These are phyloP conservation scores for Ogataea neopini DNA, from an alignment of 805 yeast genomes.

Conservation along the genomic window DNA sequence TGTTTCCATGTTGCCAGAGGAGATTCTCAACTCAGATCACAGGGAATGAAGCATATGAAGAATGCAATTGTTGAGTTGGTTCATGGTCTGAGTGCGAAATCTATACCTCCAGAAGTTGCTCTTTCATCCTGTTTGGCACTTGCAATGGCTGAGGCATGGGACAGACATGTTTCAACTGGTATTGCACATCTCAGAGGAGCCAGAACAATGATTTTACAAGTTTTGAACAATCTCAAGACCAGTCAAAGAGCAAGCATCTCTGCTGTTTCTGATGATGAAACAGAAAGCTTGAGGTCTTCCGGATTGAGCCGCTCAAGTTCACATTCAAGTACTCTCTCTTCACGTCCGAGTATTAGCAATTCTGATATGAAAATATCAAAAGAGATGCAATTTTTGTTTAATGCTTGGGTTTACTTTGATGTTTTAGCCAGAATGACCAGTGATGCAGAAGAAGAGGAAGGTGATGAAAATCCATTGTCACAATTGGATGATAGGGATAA, in stretches of 20 bases:
- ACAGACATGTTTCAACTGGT: constrained; percentile 64
- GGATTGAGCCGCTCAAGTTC: constrained; percentile 12
- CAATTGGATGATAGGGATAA: constrained; percentile 5
- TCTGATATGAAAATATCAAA: constrained; percentile 35
- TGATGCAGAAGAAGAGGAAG: constrained; percentile 42
- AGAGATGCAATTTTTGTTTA: constrained; percentile 53
- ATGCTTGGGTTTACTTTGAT: constrained; percentile 69
- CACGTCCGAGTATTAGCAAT: not conserved
- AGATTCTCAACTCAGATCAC: constrained; percentile 44
- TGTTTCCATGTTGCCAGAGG: constrained; percentile 57
- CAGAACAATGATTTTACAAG: constrained; percentile 55
- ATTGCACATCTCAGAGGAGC: constrained; percentile 72
- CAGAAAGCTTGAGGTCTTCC: not conserved
- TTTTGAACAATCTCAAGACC: constrained; percentile 32
- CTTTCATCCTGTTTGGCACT: constrained; percentile 62
- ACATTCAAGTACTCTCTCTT: constrained; percentile 4
- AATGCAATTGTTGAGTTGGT: constrained; percentile 60
- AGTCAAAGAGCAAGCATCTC: constrained; percentile 16
- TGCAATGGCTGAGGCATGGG: constrained; percentile 71
- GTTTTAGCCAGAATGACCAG: constrained; percentile 67
- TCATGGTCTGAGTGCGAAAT: constrained; percentile 47
- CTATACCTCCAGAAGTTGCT: constrained; percentile 63
- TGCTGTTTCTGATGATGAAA: constrained; percentile 4
- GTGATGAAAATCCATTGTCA: constrained; percentile 8
- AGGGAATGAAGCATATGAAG: constrained; percentile 60